Evolutionary conservation across 1,139 yeast species (phyloP), one percentile per base, ranked within the genome.

Genomic region (Suhomyces anneliseae): DNA sequence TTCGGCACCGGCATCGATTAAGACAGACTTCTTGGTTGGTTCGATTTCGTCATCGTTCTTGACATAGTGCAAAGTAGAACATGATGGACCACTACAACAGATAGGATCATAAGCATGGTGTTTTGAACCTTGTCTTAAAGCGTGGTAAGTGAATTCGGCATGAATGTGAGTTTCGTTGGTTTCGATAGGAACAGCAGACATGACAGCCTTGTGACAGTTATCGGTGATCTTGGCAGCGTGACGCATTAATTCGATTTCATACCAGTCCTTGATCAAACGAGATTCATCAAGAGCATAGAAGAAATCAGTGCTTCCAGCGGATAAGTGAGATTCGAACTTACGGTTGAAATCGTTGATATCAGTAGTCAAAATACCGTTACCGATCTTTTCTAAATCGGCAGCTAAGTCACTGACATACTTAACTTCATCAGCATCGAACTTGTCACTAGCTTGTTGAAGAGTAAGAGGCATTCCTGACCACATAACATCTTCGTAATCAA

Each of bases 1-100:
- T 70, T 92, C 98, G 7, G 97, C 96, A 44, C 99, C 99, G 6
- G 98, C 98, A 68, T 93, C 99, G 50, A 93, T 85, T 51, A 93
- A 77, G 10, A 93, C 79, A 5, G 93, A 78, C 44, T 65, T 63
- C 50, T 81, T 83, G 55, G 79, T 78, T 2, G 53, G 48, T 5
- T 78, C 79, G 46, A 83, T 65, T 2, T 76, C 76, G 49, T 85
- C 90, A 59, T 90, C 95, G 61, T 93, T 93, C 60, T 84, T 85
- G 14, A 87, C 84, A 64, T 92, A 93, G 66, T 93, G 99, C 54
- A 93, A 77, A 3, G 97, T 90, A 26, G 96, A 90, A 62, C 97
- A 89, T 52, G 85, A 84, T 36, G 95, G 85, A 0, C 99, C 99
- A 9, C 96, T 80, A 61, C 98, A 92, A 66, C 98, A 92, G 51